Evolutionary conservation across 768 basidiomycete genomes (phyloP).

Genomic region (Leucocoprinus sp.): DNA sequence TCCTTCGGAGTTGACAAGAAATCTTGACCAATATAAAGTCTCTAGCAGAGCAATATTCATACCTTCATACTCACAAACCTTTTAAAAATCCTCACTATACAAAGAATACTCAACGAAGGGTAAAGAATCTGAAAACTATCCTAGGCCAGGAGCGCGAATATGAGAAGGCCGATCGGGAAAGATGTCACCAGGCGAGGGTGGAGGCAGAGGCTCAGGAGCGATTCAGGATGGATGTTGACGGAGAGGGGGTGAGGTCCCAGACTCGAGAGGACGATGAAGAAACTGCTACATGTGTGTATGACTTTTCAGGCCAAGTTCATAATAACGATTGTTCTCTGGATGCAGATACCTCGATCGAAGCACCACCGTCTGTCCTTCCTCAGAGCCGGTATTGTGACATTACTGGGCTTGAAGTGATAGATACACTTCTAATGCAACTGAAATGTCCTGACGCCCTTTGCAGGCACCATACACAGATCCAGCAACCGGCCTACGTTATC

Average conservation of each 20-base stretch:
- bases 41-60: slow-evolving; percentile 68
- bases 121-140: slow-evolving; percentile 75
- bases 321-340: no score
- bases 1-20: background rate
- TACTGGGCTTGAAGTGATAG: slow-evolving; percentile 65
- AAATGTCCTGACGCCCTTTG: background rate
- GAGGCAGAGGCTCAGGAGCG: slow-evolving; percentile 20
- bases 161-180: slow-evolving; percentile 60
- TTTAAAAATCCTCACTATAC: slow-evolving; percentile 71
- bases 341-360: slow-evolving; percentile 73
- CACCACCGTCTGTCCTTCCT: slow-evolving; percentile 74
- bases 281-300: slow-evolving; percentile 62
- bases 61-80: slow-evolving; percentile 57
- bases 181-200: slow-evolving; percentile 39
- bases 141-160: slow-evolving; percentile 73
- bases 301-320: no score
- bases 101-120: slow-evolving; percentile 63
- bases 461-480: slow-evolving; percentile 84
- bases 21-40: slow-evolving; percentile 32
- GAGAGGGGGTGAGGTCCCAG: slow-evolving; percentile 15
- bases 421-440: background rate
- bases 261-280: slow-evolving; percentile 34
- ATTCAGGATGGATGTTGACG: slow-evolving; percentile 48
- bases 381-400: slow-evolving; percentile 79
- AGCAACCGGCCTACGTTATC: slow-evolving; percentile 68